These are phyloP conservation scores for Oryza officinalis DNA, from an alignment of 176 grass and related monocot genomes.

Conservation along the genomic window DNA sequence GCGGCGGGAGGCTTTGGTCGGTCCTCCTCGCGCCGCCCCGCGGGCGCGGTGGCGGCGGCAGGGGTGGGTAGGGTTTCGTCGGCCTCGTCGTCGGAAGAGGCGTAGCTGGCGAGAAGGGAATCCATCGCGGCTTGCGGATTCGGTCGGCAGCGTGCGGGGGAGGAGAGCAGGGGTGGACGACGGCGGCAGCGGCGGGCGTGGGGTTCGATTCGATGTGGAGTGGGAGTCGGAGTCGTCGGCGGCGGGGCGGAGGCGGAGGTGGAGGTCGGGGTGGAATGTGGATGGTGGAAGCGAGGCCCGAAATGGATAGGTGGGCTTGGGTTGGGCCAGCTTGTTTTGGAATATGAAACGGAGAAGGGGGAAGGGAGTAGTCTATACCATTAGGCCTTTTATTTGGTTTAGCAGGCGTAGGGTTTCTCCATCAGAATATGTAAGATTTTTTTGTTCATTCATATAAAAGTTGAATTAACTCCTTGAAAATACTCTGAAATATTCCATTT, in stretches of 20 bases:
- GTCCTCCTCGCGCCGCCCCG: conserved; percentile 10
- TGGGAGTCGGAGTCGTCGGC: conserved; percentile 9
- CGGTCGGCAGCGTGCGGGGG: not conserved
- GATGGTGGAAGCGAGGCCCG: not conserved
- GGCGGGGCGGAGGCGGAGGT: not conserved
- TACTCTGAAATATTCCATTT: too few species aligned
- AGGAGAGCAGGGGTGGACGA: not conserved
- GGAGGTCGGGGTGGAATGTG: not conserved
- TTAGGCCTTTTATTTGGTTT: too few species aligned
- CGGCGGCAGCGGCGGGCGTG: not conserved
- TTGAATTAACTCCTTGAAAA: too few species aligned
- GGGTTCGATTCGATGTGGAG: not conserved
- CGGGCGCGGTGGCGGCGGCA: not conserved
- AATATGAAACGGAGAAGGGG: too few species aligned
- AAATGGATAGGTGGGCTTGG: not conserved
- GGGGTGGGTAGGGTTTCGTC: conserved; percentile 40
- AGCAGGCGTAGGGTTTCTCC: too few species aligned
- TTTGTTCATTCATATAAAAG: too few species aligned
- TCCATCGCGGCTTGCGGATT: conserved; percentile 57
- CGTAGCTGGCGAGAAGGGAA: conserved; percentile 90
- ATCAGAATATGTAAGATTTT: too few species aligned
- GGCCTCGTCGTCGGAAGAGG: conserved; percentile 68
- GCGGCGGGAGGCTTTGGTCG: conserved; percentile 21
- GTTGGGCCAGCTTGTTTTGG: not conserved
- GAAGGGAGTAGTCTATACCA: too few species aligned